Evolutionary conservation across 1,284 basidiomycete species (phyloP), one percentile per base, ranked within the genome.

Genomic region (Moniliella sp.): DNA sequence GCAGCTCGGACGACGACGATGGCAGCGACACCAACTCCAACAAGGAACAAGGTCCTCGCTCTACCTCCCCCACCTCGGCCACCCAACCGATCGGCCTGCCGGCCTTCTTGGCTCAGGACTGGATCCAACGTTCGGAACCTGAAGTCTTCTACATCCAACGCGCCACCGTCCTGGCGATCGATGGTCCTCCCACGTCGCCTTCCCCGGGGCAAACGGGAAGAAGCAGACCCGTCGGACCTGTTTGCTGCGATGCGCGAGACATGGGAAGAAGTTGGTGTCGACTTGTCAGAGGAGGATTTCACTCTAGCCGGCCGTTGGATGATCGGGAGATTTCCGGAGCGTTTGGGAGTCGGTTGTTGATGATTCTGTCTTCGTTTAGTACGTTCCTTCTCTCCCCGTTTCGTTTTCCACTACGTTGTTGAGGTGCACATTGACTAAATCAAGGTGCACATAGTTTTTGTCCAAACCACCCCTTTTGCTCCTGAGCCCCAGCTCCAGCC

Each of bases 211-310:
- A 67, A 86, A 38, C 78, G 73, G 39, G 91, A 97, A 50, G 74
- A 80, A 9, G 78, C 78, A 5, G 88, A 94, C 57, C 84, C 93
- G 62, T 78, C 76, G 27, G 76, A 79, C 1, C 67, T 81, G 21
- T 94, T 88, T 61, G 93, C 86, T 7, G 83, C 83, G 12, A 82
- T 88, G 75, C 69, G 88, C 15, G 88, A 94, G 62, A 94, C 88
- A 4, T 23, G 88, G 88, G 91, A 97, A 61, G 88, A 99, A 62
- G 81, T 94, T 36, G 91, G 88, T 10, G 69, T 99, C 33, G 91
- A 99, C 66, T 72, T 99, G 27, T 88, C 88, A 2, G 91, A 97
- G 32, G 53, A 54, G 55, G 79, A 88, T 48, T 97, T 81, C 61
- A 70, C 77, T 10, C 76, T 74, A 40, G 72, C 97, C 13, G 91